phyloP scores from a whole-genome alignment of 129 eudicot species.

The Tagetes patula region DNA sequence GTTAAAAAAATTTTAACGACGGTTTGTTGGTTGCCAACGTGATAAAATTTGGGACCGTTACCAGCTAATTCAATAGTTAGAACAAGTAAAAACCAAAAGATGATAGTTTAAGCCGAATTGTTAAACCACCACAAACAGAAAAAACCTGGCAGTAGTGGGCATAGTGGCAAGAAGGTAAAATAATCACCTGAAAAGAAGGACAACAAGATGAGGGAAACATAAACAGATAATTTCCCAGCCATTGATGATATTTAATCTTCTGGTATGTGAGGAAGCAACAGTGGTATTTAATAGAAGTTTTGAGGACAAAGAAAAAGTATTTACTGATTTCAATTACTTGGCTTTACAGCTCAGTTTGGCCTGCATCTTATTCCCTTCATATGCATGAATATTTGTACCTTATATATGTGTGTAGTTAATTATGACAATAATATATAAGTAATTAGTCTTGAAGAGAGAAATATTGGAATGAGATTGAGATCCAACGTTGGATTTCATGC shows the following conservation, averaged over 20 bases:
- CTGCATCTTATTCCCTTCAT: not conserved
- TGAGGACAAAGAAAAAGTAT: constrained; percentile 19
- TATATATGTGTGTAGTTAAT: not conserved
- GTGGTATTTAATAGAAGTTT: constrained; percentile 27
- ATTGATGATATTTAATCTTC: constrained; percentile 24
- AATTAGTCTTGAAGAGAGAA: not conserved
- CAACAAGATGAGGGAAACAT: constrained; percentile 34
- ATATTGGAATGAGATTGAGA: constrained; percentile 12
- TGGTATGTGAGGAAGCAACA: constrained; percentile 20
- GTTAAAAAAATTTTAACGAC: no score
- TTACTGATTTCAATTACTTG: constrained; percentile 17
- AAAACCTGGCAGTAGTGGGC: no score
- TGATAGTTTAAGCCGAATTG: no score
- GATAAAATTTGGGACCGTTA: no score
- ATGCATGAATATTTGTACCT: constrained; percentile 24
- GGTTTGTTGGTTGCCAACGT: no score
- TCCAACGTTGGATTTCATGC: constrained; percentile 23
- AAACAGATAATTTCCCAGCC: constrained; percentile 35
- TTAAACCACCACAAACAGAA: no score
- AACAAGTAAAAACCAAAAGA: no score
- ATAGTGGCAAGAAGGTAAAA: constrained; percentile 4
- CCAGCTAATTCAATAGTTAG: no score
- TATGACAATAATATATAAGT: not conserved
- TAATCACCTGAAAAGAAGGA: constrained; percentile 47
- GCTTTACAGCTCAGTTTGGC: constrained; percentile 37